Conservation (phyloP, 345 rosid genomes). For the Kandelia obovata region DNA sequence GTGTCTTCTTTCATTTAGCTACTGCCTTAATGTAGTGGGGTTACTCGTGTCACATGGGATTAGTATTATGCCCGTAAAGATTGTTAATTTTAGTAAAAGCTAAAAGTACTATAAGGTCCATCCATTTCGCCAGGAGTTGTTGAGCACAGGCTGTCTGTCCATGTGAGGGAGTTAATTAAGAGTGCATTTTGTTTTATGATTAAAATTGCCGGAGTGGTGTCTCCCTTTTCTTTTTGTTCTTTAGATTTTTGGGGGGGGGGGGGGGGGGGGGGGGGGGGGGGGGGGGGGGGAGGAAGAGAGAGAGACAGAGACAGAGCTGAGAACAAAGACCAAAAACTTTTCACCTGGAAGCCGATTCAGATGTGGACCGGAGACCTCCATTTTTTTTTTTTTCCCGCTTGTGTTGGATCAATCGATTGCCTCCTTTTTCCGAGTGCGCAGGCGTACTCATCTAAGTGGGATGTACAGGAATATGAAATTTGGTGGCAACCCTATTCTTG, state of each 20-base stretch:
- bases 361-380: background rate
- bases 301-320: too few relatives aligned
- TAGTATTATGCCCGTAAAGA: constrained; percentile 10
- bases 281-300: too few relatives aligned
- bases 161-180: constrained; percentile 23
- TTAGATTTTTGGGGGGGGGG: too few relatives aligned
- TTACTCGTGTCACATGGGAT: constrained; percentile 13
- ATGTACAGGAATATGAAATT: background rate
- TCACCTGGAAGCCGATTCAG: background rate
- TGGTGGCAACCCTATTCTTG: background rate
- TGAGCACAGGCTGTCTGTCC: constrained; percentile 49
- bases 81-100: constrained; percentile 11
- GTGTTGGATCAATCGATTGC: constrained; percentile 15
- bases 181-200: too few relatives aligned
- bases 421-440: constrained; percentile 18
- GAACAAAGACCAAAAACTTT: background rate
- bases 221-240: too few relatives aligned
- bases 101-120: constrained; percentile 12
- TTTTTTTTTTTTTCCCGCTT: background rate
- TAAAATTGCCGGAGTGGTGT: too few relatives aligned
- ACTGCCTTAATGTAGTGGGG: constrained; percentile 22
- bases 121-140: constrained; percentile 12
- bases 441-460: constrained; percentile 9
- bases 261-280: too few relatives aligned
- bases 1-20: constrained; percentile 28